Evolutionary conservation across 2,329 filamentous ascomycete species (phyloP).

Genomic region (Fusarium buharicum): DNA sequence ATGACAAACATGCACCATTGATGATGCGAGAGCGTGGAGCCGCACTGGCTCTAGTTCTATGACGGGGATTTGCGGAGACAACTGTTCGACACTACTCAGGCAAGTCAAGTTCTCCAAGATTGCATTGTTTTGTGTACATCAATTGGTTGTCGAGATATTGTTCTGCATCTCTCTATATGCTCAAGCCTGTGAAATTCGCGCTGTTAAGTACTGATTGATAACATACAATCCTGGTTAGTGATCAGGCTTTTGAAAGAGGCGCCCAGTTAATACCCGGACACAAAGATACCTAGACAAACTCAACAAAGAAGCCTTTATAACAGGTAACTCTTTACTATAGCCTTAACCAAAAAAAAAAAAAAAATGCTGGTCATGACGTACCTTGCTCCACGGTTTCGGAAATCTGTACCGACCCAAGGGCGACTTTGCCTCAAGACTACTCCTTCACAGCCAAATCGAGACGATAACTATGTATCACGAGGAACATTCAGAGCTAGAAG

Average conservation of each 20-base stretch:
- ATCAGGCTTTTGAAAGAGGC: not conserved
- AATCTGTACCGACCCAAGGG: not conserved
- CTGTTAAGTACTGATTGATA: slow-evolving; percentile 19
- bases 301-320: slow-evolving; percentile 8
- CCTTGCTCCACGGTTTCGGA: slow-evolving; percentile 6
- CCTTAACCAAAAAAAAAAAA: slow-evolving; percentile 9
- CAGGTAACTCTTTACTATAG: slow-evolving; percentile 12
- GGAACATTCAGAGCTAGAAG: slow-evolving; percentile 6
- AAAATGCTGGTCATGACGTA: slow-evolving; percentile 20
- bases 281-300: slow-evolving; percentile 9
- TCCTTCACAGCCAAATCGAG: slow-evolving; percentile 5
- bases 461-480: not conserved
- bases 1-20: slow-evolving; percentile 13
- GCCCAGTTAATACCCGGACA: slow-evolving; percentile 15
- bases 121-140: not conserved
- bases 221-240: slow-evolving; percentile 9
- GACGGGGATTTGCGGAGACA: slow-evolving; percentile 29
- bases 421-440: slow-evolving; percentile 23
- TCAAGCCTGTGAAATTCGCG: too few relatives aligned
- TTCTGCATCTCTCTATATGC: not conserved
- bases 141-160: not conserved
- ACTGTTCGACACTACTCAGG: slow-evolving; percentile 16
- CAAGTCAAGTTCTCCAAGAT: slow-evolving; percentile 18
- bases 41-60: slow-evolving; percentile 31
- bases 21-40: slow-evolving; percentile 25